A percentile compares a stretch with the other conserved stretches of the same genome.
Evolutionary conservation across 805 yeast species (phyloP).

Genomic region (Myxozyma geophila): DNA sequence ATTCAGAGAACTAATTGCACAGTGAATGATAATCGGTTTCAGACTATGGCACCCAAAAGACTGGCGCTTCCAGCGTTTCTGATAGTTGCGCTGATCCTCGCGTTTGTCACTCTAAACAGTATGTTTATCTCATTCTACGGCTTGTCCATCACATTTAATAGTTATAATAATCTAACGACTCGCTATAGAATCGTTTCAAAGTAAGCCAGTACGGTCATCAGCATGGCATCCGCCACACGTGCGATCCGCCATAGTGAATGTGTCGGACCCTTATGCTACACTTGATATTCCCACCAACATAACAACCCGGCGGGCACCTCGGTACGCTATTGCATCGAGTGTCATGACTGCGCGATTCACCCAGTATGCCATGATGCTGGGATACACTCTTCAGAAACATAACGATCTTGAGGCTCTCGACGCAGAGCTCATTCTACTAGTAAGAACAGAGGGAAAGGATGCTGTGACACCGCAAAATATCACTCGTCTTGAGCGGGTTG

Average conservation of each 20-base stretch:
- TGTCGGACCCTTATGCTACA: conserved; percentile 1
- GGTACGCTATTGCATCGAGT: conserved; percentile 38
- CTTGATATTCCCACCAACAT: conserved; percentile 5
- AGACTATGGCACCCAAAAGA: conserved; percentile 6
- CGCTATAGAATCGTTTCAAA: neutral
- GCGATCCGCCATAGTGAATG: conserved; percentile 7
- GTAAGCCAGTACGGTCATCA: neutral
- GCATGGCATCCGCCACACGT: conserved; percentile 10
- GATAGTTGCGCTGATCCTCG: conserved; percentile 5
- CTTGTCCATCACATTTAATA: neutral
- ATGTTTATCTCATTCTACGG: neutral
- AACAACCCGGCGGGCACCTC: conserved; percentile 21
- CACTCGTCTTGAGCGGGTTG: conserved; percentile 37
- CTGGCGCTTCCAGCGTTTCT: conserved; percentile 10
- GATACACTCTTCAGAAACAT: conserved; percentile 38
- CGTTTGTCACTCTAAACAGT: conserved; percentile 11
- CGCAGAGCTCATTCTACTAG: conserved; percentile 39
- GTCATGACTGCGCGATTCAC: conserved; percentile 40
- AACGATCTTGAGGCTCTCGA: conserved; percentile 40
- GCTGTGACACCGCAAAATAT: conserved; percentile 40
- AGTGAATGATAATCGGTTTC: neutral
- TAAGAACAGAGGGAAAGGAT: conserved; percentile 39
- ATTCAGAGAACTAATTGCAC: neutral
- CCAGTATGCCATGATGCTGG: conserved; percentile 39
- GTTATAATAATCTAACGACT: neutral